These are phyloP conservation scores for Ambrosia trifida DNA, from an alignment of 129 eudicot genomes.

Conservation along the genomic window DNA sequence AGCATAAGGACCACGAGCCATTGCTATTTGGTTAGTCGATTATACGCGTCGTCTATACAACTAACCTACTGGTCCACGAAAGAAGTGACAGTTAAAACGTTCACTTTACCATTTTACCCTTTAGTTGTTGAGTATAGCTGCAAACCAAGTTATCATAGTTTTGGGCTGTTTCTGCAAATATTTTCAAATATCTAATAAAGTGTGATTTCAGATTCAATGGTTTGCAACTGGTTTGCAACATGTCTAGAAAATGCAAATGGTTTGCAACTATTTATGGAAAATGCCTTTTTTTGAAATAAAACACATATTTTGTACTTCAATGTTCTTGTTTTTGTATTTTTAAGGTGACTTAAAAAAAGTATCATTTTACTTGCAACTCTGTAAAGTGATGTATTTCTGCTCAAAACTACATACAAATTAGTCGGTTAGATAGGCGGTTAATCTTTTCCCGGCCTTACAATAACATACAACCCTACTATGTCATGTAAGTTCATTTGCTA, in stretches of 20 bases:
- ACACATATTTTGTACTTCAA: too few relatives aligned
- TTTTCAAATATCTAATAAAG: conserved; percentile 1
- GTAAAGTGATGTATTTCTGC: background rate
- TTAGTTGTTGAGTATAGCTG: background rate
- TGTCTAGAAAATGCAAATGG: conserved; percentile 18
- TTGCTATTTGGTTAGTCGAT: background rate
- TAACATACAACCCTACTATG: background rate
- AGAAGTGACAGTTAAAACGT: background rate
- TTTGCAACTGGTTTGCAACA: conserved; percentile 16
- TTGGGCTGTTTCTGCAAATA: conserved; percentile 16
- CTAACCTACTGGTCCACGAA: background rate
- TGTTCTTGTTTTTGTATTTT: too few relatives aligned
- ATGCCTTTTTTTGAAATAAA: too few relatives aligned
- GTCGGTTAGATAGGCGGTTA: background rate
- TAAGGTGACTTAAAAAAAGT: background rate
- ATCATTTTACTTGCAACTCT: background rate
- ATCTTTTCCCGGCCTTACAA: background rate
- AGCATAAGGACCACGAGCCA: too few relatives aligned
- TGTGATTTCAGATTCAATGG: conserved; percentile 9
- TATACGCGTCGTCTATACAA: background rate
- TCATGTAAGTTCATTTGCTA: background rate
- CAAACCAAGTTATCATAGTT: conserved; percentile 2
- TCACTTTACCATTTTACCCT: background rate
- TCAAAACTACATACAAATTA: too few relatives aligned
- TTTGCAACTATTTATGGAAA: conserved; percentile 1